Evolutionary conservation across 2,329 filamentous ascomycete genomes (phyloP), one percentile per base, ranked within the genome.

Genomic region (Fusarium sp.): DNA sequence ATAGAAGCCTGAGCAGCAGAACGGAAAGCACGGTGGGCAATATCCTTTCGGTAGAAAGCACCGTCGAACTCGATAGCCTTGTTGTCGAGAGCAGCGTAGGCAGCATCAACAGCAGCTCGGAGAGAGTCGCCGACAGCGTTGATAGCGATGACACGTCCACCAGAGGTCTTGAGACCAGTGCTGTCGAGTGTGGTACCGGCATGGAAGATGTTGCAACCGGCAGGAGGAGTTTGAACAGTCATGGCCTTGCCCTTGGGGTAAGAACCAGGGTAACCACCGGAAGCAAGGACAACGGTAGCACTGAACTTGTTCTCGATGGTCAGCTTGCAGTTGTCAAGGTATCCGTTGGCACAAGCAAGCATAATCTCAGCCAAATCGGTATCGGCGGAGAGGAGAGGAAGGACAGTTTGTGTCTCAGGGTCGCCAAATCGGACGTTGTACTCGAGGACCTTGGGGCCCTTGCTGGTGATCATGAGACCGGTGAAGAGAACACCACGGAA

Each of bases 1-100:
- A 99, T 86, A 53, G 85, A 83, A 52, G 84, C 81, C 64, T 83
- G 80, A 15, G 79, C 78, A 1, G 74, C 70, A 34, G 79, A 73
- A 62, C 86, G 85, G 79, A 91, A 89, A 18, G 89, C 88, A 55
- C 92, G 89, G 80, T 94, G 89, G 13, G 93, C 96, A 78, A 99
- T 98, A 69, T 98, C 96, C 79, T 90, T 96, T 72, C 95, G 88
- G 83, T 89, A 97, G 81, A 97, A 94, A 90, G 97, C 97, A 72
- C 90, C 90, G 55, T 95, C 88, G 72, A 97, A 97, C 60, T 91
- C 84, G 75, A 97, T 94, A 28, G 77, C 77, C 58, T 77, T 77
- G 54, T 87, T 85, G 57, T 89, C 86, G 23, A 97, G 90, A 33
- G 93, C 93, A 67, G 89, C 86, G 78, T 99, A 99, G n/a, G 94